A percentile compares a stretch with the other conserved stretches of the same genome.
Evolutionary conservation across 2,329 filamentous ascomycete genomes (phyloP).

Genomic region (Fusarium clavum): DNA sequence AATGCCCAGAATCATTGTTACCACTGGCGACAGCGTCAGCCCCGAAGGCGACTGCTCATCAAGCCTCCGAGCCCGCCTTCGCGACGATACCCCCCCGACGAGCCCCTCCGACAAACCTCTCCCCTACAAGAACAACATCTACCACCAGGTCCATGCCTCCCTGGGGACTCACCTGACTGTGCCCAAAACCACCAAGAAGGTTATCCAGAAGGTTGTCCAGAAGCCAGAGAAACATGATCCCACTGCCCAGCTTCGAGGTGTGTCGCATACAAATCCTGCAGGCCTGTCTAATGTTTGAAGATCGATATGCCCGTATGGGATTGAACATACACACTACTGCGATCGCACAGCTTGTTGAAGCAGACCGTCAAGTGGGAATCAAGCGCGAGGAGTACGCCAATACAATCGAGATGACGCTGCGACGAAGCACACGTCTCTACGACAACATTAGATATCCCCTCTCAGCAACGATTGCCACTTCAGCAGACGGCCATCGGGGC

Average conservation of each 20-base stretch:
- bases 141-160: conserved; percentile 42
- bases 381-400: conserved; percentile 19
- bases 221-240: neutral
- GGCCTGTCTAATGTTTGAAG: conserved; percentile 23
- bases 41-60: conserved; percentile 33
- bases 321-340: conserved; percentile 13
- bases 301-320: conserved; percentile 42
- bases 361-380: conserved; percentile 42
- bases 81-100: conserved; percentile 32
- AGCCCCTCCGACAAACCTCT: conserved; percentile 6
- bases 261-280: neutral
- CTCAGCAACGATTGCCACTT: conserved; percentile 49
- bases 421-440: conserved; percentile 44
- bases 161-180: conserved; percentile 15
- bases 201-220: neutral
- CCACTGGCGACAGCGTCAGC: conserved; percentile 21
- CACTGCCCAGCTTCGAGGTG: conserved; percentile 39
- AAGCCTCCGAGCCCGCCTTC: conserved; percentile 47
- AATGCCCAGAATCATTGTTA: conserved; percentile 12
- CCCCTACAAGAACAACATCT: conserved; percentile 34
- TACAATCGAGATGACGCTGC: neutral
- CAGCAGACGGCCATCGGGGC: conserved; percentile 37
- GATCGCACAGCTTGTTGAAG: conserved; percentile 34
- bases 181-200: neutral
- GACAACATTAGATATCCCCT: conserved; percentile 50